Base-by-base conservation (phyloP, 2,329 filamentous ascomycete species). In the Nemania diffusa region DNA sequence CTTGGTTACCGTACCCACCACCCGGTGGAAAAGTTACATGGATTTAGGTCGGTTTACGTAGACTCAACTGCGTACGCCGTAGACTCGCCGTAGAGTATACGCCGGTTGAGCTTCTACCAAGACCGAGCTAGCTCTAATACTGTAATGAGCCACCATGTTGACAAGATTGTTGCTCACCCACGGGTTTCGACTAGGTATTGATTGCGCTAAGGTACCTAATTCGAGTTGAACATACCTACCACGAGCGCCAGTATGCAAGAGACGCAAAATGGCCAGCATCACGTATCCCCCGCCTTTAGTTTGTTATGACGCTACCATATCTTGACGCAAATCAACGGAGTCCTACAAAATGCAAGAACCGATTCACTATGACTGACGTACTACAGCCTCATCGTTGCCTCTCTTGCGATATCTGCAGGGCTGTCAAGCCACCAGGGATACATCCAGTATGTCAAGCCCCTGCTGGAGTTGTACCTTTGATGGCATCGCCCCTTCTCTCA, bases 401-500 rank as follows among this genome's bases (percentile, higher is more conserved):
- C 20, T 26, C 37, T 42, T 13, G 51, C 46, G n/a, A 26, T 59
- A 26, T 52, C 27, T 24, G 15, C 20, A 17, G 26, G 8, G 46
- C 29, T 53, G 42, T 72, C 68, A 76, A 37, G 70, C 70, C 26
- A 72, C 67, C 55, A 77, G 67, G n/a, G 73, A 56, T 40, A 76
- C 72, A 32, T 64, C 67, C 71, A 86, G 69, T 6, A 88, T 79
- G 68, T 88, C 85, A 50, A 85, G 71, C 0, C 91, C 92, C 57
- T 84, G 85, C 77, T 91, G 80, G 55, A 98, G 81, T 76, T 97
- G 87, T 69, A 83, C 88, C 88, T 97, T 97, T 61, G 82, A 85
- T 1, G 92, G 91, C 94, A 98, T 97, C 79, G 89, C 92, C 42
- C 88, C 88, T 70, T 88, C 83, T 67, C 90, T 85, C 92, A 98